phyloP scores from a whole-genome alignment of 371 early-diverging fungal genomes.

The Mortierella sp. region DNA sequence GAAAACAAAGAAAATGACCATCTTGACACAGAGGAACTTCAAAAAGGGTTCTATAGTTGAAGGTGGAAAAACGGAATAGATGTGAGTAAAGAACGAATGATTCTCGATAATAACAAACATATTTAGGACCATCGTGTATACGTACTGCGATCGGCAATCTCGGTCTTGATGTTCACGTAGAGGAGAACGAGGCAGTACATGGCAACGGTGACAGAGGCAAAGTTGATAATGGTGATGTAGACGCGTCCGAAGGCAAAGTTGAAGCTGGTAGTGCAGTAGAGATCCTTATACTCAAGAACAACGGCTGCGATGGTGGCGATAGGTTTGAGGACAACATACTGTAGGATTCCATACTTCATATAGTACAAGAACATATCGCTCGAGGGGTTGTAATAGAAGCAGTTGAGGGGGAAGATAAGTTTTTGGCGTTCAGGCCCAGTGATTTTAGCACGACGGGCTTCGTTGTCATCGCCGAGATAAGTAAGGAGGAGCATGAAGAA shows the following conservation, averaged over 20 bases:
- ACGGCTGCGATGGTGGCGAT: slow-evolving; percentile 69
- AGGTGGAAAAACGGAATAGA: not conserved
- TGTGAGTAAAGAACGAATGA: not conserved
- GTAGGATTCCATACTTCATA: slow-evolving; percentile 71
- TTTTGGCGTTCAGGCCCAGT: slow-evolving; percentile 53
- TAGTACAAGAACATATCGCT: slow-evolving; percentile 69
- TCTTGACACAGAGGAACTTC: slow-evolving; percentile 60
- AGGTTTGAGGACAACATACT: slow-evolving; percentile 76
- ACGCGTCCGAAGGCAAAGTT: slow-evolving; percentile 69
- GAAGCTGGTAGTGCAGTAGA: slow-evolving; percentile 69
- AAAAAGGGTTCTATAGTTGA: slow-evolving; percentile 47
- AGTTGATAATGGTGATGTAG: slow-evolving; percentile 64
- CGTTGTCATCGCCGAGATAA: slow-evolving; percentile 67
- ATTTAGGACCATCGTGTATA: not conserved
- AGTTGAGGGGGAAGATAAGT: slow-evolving; percentile 75
- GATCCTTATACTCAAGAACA: slow-evolving; percentile 63
- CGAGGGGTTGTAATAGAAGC: slow-evolving; percentile 70
- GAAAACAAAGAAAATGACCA: slow-evolving; percentile 59
- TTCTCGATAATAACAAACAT: not conserved
- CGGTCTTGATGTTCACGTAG: slow-evolving; percentile 65
- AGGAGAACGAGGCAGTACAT: slow-evolving; percentile 63
- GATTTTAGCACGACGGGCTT: slow-evolving; percentile 52
- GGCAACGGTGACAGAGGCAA: slow-evolving; percentile 56
- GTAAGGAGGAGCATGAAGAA: slow-evolving; percentile 72
- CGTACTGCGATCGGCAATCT: slow-evolving; percentile 62